Evolutionary conservation across 805 yeast genomes (phyloP).

Genomic region (Wickerhamomyces queroliae): DNA sequence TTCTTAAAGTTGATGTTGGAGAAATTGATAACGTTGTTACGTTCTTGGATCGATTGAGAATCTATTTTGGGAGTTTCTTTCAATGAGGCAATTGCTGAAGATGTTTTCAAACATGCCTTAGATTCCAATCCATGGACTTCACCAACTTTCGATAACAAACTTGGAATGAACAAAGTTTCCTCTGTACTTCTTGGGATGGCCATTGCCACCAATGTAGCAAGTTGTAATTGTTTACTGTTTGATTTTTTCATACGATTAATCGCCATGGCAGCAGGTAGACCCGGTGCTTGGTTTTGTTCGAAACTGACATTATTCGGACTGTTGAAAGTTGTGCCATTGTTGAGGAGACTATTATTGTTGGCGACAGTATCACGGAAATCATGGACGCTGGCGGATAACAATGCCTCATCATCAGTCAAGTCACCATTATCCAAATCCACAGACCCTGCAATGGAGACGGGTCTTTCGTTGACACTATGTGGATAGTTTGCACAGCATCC

Average conservation of each 20-base stretch:
- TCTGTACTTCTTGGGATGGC: constrained; percentile 75
- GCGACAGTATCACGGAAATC: neutral
- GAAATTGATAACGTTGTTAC: constrained; percentile 24
- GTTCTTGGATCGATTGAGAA: constrained; percentile 3
- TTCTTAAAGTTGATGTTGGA: constrained; percentile 32
- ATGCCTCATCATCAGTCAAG: constrained; percentile 42
- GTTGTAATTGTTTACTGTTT: constrained; percentile 31
- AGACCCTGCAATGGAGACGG: constrained; percentile 62
- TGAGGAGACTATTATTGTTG: neutral
- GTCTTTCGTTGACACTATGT: constrained; percentile 50
- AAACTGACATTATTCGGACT: constrained; percentile 36
- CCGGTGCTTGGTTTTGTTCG: constrained; percentile 70
- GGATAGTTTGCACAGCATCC: constrained; percentile 52
- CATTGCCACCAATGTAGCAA: constrained; percentile 59
- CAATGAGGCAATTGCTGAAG: constrained; percentile 63
- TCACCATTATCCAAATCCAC: constrained; percentile 42
- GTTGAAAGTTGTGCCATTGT: constrained; percentile 5
- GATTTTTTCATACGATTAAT: constrained; percentile 47
- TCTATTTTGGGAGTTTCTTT: constrained; percentile 39
- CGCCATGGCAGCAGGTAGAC: constrained; percentile 63
- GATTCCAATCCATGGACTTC: constrained; percentile 68
- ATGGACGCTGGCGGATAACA: constrained; percentile 17
- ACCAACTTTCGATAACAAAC: constrained; percentile 62
- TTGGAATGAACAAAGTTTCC: constrained; percentile 71
- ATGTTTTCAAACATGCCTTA: constrained; percentile 64